These are phyloP conservation scores for Juncus effusus DNA, from an alignment of 176 grass and related monocot genomes.

Conservation along the genomic window DNA sequence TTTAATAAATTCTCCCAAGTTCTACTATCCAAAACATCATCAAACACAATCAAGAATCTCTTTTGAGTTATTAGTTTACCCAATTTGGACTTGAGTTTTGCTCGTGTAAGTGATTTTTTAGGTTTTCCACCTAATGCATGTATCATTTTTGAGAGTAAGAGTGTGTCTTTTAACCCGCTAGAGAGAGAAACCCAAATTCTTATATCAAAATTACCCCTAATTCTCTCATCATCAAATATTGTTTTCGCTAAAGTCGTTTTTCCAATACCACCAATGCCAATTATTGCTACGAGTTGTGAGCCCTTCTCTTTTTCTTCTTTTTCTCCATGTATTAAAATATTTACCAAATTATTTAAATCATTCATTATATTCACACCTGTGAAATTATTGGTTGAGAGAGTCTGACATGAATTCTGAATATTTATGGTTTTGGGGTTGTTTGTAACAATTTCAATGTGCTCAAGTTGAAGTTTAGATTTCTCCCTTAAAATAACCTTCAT, in stretches of 20 bases:
- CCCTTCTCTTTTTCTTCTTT: background rate
- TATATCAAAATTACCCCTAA: slow-evolving; percentile 28
- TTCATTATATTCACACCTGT: slow-evolving; percentile 38
- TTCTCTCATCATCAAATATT: slow-evolving; percentile 49
- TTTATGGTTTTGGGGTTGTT: background rate
- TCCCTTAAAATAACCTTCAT: slow-evolving; percentile 41
- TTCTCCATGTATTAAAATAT: slow-evolving; percentile 26
- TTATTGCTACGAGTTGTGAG: slow-evolving; percentile 38
- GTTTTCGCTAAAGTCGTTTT: slow-evolving; percentile 57
- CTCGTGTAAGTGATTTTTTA: slow-evolving; percentile 17
- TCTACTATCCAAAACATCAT: slow-evolving; percentile 38
- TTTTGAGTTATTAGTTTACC: slow-evolving; percentile 27
- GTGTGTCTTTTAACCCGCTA: slow-evolving; percentile 29
- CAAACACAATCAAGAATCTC: slow-evolving; percentile 54
- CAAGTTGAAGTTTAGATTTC: slow-evolving; percentile 43
- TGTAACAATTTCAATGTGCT: background rate
- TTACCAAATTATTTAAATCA: slow-evolving; percentile 25
- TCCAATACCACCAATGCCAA: slow-evolving; percentile 48
- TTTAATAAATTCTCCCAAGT: slow-evolving; percentile 46
- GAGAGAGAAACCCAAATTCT: slow-evolving; percentile 45
- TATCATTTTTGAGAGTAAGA: slow-evolving; percentile 50
- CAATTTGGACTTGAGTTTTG: slow-evolving; percentile 32
- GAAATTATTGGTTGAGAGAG: background rate
- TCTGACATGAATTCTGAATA: slow-evolving; percentile 7
- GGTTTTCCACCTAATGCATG: slow-evolving; percentile 35